These are phyloP conservation scores for Trichoderma cornu-damae DNA, from an alignment of 2,329 filamentous ascomycete genomes.

Conservation along the genomic window DNA sequence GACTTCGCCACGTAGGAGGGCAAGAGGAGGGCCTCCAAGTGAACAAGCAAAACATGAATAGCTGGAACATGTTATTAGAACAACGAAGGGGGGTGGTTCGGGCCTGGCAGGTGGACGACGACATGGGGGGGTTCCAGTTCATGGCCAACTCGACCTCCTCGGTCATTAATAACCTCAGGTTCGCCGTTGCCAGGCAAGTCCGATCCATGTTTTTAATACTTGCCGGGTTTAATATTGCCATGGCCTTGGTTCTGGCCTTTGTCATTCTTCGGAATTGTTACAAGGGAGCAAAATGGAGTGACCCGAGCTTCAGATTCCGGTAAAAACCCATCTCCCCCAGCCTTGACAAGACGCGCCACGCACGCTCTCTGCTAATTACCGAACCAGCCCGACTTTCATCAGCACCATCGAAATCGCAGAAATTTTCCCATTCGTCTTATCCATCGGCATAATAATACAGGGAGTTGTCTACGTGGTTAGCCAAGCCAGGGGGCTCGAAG, in stretches of 20 bases:
- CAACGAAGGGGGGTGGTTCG: constrained; percentile 19
- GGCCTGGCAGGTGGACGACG: constrained; percentile 11
- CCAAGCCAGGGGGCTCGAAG: constrained; percentile 51
- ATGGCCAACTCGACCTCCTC: constrained; percentile 41
- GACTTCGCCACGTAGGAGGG: not conserved
- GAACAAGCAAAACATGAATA: constrained; percentile 13
- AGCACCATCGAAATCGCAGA: constrained; percentile 45
- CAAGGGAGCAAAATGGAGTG: constrained; percentile 38
- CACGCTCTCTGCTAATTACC: not conserved
- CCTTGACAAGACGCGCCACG: not conserved
- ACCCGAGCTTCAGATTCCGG: constrained; percentile 40
- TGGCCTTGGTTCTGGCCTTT: constrained; percentile 50
- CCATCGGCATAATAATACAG: constrained; percentile 54
- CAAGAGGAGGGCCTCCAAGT: not conserved
- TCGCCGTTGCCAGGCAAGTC: constrained; percentile 52
- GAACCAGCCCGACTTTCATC: constrained; percentile 35
- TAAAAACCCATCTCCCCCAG: constrained; percentile 27
- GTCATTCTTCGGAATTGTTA: constrained; percentile 56
- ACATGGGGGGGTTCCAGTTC: constrained; percentile 28
- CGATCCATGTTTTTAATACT: constrained; percentile 58
- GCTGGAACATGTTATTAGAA: constrained; percentile 8
- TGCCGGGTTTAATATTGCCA: constrained; percentile 55
- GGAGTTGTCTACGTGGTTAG: constrained; percentile 52
- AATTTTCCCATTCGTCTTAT: constrained; percentile 52
- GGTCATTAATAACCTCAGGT: constrained; percentile 47